phyloP scores from a whole-genome alignment of 2,329 filamentous ascomycete species.

The Penicillium psychrosexuale region DNA sequence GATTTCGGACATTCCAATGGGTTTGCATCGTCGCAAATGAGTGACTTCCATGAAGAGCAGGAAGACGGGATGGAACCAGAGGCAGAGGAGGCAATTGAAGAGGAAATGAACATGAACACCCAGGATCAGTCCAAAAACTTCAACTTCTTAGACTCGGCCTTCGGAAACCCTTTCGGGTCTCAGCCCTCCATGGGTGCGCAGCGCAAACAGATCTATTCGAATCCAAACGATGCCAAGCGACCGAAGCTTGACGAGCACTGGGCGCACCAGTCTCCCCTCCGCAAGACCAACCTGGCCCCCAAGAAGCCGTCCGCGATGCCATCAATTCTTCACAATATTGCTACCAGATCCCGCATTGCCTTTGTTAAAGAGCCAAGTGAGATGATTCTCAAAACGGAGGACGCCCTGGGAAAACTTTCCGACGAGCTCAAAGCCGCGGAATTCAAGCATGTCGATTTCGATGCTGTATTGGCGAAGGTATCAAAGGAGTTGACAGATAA shows the following conservation, averaged over 20 bases:
- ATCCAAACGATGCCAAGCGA: constrained; percentile 42
- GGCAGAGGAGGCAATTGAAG: constrained; percentile 41
- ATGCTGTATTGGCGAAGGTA: constrained; percentile 32
- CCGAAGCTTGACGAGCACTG: constrained; percentile 43
- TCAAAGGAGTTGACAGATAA: constrained; percentile 35
- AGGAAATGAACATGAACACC: constrained; percentile 28
- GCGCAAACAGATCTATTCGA: constrained; percentile 43
- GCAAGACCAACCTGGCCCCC: constrained; percentile 32
- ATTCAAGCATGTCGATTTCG: constrained; percentile 31
- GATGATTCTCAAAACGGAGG: constrained; percentile 73
- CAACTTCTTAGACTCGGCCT: constrained; percentile 34
- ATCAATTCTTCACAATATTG: constrained; percentile 68
- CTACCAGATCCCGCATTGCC: constrained; percentile 55
- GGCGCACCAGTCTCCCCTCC: constrained; percentile 33
- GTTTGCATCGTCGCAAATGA: constrained; percentile 28
- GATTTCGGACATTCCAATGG: constrained; percentile 26
- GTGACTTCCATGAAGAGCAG: constrained; percentile 24
- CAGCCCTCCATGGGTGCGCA: constrained; percentile 15
- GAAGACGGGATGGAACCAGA: constrained; percentile 26
- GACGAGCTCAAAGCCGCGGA: constrained; percentile 40
- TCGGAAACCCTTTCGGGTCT: constrained; percentile 21
- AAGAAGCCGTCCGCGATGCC: constrained; percentile 63
- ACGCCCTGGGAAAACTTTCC: constrained; percentile 64
- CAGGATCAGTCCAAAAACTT: constrained; percentile 20
- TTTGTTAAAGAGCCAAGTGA: constrained; percentile 65